Conservation (phyloP, 352 stramenopile species). For the Pythium apleroticum region DNA sequence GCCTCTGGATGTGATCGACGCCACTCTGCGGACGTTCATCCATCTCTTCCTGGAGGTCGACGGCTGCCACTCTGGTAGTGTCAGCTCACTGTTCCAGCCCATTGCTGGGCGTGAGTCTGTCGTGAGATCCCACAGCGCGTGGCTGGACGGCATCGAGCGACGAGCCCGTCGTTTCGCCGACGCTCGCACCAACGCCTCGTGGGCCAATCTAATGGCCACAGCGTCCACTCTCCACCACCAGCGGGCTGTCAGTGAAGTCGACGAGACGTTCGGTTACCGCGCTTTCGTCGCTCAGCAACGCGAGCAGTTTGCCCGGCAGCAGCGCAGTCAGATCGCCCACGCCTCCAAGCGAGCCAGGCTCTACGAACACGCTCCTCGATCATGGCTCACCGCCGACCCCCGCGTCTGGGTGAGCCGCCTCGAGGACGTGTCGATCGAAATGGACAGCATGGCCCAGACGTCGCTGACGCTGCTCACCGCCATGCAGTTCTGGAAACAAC, state of each 20-base stretch:
- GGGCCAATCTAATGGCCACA: not conserved
- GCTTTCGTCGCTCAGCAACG: constrained; percentile 9
- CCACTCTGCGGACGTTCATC: constrained; percentile 4
- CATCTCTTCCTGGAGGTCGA: constrained; percentile 7
- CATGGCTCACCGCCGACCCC: not conserved
- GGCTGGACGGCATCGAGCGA: not conserved
- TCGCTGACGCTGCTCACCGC: too few relatives aligned
- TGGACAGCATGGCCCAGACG: not conserved
- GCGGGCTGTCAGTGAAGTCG: not conserved
- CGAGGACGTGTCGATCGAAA: constrained; percentile 6
- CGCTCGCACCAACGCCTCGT: not conserved
- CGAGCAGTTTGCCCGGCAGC: constrained; percentile 6
- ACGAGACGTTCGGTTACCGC: constrained; percentile 6
- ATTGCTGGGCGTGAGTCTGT: not conserved
- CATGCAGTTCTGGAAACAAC: too few relatives aligned
- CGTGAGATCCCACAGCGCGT: not conserved
- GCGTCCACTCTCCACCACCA: not conserved
- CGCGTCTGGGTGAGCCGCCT: constrained; percentile 13
- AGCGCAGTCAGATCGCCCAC: not conserved
- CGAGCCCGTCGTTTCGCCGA: constrained; percentile 5
- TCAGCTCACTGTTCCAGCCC: not conserved
- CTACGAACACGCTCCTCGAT: too few relatives aligned
- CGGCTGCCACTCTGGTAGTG: not conserved
- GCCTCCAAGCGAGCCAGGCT: not conserved
- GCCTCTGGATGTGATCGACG: constrained; percentile 3